Percentiles rank a stretch among this genome's conserved stretches.
These are phyloP conservation scores for Stagonosporopsis cucurbitacearum DNA, from an alignment of 2,329 filamentous ascomycete genomes.

Conservation along the genomic window DNA sequence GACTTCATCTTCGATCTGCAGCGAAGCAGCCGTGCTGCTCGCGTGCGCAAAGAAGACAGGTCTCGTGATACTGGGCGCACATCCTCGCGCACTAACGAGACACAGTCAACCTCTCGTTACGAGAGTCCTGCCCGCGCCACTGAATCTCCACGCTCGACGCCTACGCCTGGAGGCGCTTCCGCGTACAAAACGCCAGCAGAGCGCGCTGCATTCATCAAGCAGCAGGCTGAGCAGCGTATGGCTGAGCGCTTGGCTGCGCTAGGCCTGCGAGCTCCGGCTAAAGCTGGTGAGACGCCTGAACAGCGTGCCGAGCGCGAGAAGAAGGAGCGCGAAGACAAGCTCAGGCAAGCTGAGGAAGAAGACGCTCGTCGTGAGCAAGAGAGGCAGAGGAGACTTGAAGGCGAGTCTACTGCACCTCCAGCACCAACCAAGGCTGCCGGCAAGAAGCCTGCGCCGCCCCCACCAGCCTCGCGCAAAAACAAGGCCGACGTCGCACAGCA, in stretches of 20 bases:
- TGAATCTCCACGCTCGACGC: slow-evolving; percentile 62
- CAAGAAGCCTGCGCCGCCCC: slow-evolving; percentile 70
- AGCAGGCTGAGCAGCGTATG: slow-evolving; percentile 96
- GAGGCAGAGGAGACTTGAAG: slow-evolving; percentile 79
- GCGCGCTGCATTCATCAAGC: slow-evolving; percentile 92
- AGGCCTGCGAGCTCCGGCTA: slow-evolving; percentile 83
- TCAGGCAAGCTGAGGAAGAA: slow-evolving; percentile 91
- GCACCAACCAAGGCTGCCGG: slow-evolving; percentile 50
- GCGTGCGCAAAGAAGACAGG: slow-evolving; percentile 65
- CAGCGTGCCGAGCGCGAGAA: slow-evolving; percentile 89
- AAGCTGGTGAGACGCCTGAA: slow-evolving; percentile 78
- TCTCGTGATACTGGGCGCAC: slow-evolving; percentile 45
- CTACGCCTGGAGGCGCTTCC: slow-evolving; percentile 65
- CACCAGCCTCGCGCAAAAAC: slow-evolving; percentile 74
- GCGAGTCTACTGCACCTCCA: slow-evolving; percentile 73
- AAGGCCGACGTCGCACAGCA: slow-evolving; percentile 65
- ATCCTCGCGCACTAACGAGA: slow-evolving; percentile 51
- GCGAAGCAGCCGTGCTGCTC: slow-evolving; percentile 78
- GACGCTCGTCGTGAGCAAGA: slow-evolving; percentile 88
- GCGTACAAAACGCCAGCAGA: slow-evolving; percentile 92
- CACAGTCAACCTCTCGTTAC: slow-evolving; percentile 49
- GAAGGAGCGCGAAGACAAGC: slow-evolving; percentile 83
- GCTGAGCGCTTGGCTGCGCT: slow-evolving; percentile 92
- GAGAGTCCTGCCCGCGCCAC: slow-evolving; percentile 58
- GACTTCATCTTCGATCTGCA: slow-evolving; percentile 98